phyloP scores from a whole-genome alignment of 2,329 filamentous ascomycete species.

The Botrytis aclada region DNA sequence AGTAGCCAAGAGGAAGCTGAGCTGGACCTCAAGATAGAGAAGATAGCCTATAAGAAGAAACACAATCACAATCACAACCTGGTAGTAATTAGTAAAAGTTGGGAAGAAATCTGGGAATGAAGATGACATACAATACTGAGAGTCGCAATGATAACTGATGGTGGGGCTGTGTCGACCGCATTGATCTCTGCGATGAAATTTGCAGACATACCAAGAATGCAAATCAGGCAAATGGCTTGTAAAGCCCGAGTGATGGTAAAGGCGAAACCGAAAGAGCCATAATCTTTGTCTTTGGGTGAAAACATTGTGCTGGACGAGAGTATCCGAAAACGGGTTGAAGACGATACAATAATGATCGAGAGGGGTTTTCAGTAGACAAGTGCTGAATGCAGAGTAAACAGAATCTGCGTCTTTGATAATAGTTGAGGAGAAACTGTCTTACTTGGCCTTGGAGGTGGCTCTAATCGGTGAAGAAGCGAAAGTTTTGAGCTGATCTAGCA shows the following conservation, averaged over 20 bases:
- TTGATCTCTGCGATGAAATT: constrained; percentile 82
- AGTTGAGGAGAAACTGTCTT: not conserved
- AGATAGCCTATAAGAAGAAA: constrained; percentile 80
- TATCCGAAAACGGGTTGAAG: not conserved
- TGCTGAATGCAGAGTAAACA: not conserved
- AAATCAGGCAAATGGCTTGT: constrained; percentile 68
- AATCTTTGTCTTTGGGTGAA: constrained; percentile 23
- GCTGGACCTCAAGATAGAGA: constrained; percentile 72
- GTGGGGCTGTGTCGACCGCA: constrained; percentile 59
- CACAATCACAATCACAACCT: constrained; percentile 50
- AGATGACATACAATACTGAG: constrained; percentile 67
- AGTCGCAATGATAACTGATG: constrained; percentile 72
- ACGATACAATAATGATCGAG: not conserved
- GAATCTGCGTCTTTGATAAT: not conserved
- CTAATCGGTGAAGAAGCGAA: constrained; percentile 17
- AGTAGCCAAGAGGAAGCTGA: constrained; percentile 68
- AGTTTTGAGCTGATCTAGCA: constrained; percentile 32
- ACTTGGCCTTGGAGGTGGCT: not conserved
- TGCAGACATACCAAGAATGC: constrained; percentile 74
- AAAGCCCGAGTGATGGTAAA: constrained; percentile 72
- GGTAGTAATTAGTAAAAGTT: constrained; percentile 5
- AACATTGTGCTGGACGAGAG: constrained; percentile 12
- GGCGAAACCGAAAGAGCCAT: constrained; percentile 70
- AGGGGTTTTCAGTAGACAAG: not conserved
- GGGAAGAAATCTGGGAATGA: not conserved